Conservation (phyloP, 805 yeast species). For the Candida khao-thaluensis region DNA sequence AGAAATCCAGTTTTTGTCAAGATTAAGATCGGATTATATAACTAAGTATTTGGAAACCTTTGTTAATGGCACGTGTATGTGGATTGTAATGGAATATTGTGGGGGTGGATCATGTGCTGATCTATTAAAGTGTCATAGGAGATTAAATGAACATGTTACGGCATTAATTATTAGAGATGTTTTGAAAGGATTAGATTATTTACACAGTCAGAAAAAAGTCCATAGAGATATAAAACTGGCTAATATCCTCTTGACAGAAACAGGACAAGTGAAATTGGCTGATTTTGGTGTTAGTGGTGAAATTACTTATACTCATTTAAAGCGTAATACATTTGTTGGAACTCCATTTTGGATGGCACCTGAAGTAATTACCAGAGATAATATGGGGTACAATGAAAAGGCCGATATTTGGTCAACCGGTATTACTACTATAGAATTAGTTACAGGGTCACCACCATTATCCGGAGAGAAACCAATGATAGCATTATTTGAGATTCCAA, state of each 20-base stretch:
- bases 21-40: constrained; percentile 62
- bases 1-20: constrained; percentile 75
- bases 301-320: constrained; percentile 51
- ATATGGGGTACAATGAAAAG: constrained; percentile 70
- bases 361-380: constrained; percentile 64
- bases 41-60: constrained; percentile 64
- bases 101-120: constrained; percentile 93
- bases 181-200: constrained; percentile 68
- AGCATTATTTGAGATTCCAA: constrained; percentile 70
- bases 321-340: constrained; percentile 81
- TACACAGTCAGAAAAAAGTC: constrained; percentile 72
- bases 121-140: constrained; percentile 54
- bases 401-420: constrained; percentile 98
- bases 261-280: constrained; percentile 75
- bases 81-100: constrained; percentile 93
- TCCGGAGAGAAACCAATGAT: constrained; percentile 73
- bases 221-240: constrained; percentile 93
- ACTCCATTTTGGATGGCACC: constrained; percentile 99
- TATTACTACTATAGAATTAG: constrained; percentile 82
- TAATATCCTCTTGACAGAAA: constrained; percentile 69
- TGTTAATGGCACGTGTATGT: constrained; percentile 64
- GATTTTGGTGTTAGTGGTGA: constrained; percentile 95
- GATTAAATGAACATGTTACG: constrained; percentile 57
- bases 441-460: constrained; percentile 80
- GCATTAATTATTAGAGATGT: constrained; percentile 63